Base-by-base conservation (phyloP, 345 rosid genomes). In the Conringia planisiliqua region DNA sequence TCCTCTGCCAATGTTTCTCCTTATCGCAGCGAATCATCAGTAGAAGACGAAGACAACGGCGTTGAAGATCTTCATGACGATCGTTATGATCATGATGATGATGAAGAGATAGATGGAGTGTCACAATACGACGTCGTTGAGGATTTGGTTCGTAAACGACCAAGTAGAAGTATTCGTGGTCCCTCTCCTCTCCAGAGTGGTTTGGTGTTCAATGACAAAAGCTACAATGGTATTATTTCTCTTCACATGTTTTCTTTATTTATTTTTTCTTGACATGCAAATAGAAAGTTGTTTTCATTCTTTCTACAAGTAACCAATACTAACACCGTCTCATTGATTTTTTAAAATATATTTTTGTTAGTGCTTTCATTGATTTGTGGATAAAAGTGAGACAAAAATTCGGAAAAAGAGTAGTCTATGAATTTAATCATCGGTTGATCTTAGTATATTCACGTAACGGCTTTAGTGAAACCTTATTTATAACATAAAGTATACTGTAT, bases 1-100 rank as follows among this genome's bases (percentile, higher is more conserved):
- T 66, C 80, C 16, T 86, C 88, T 56, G 74, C 80, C 32, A 80
- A 69, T 48, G 86, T 79, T 66, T 80, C 87, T 26, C 85, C 80
- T 30, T 74, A 77, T 75, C 82, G 82, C 26, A 62, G 91, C 0
- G 81, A 85, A 74, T 80, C 93, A 48, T 76, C 79, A 1, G 75
- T 76, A 12, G 78, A 77, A 50, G 71, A 67, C 4, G 72, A 60
- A 22, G 79, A 68, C 7, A 40, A 68, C 12, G 66, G 56, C 6
- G 77, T 79, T 17, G 79, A 75, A 44, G 76, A 77, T 77, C 39
- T 71, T 71, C 62, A 29, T 65, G 68, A 78, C 32, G 43, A 27
- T 38, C 20, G 29, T 62, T 70, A 47, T 78, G 77, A 59, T 72
- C 64, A 73, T 48, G 72, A 20, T 44, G 73, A 68, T 14, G 50